Conservation (phyloP, 495 filamentous ascomycete species). For the Daldinia caldariorum region DNA sequence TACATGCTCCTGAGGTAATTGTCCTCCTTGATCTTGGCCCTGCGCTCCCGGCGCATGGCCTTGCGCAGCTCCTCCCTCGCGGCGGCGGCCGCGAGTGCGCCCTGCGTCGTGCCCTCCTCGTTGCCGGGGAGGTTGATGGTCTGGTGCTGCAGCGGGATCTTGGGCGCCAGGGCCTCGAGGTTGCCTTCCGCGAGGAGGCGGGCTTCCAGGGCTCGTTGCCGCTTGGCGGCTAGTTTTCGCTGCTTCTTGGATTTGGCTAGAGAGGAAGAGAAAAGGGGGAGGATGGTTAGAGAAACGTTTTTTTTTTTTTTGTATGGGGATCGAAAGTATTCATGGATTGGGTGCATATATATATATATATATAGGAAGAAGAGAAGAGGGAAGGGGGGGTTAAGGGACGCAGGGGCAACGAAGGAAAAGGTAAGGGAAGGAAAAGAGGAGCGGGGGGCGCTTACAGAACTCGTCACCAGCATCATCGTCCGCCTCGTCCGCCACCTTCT, state of each 20-base stretch:
- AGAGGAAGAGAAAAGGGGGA: neutral
- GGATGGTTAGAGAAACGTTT: too few species aligned
- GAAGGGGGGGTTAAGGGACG: neutral
- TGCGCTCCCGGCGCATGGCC: conserved; percentile 75
- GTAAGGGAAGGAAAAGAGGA: neutral
- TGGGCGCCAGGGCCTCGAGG: conserved; percentile 70
- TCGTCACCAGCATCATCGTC: conserved; percentile 66
- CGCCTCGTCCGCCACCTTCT: conserved; percentile 51
- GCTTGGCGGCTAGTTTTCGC: conserved; percentile 72
- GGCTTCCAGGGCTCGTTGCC: conserved; percentile 69
- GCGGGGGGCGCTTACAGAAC: conserved; percentile 70
- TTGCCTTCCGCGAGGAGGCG: conserved; percentile 71
- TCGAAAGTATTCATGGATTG: neutral
- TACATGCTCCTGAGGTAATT: conserved; percentile 92
- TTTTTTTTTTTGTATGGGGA: too few species aligned
- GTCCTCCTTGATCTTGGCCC: conserved; percentile 83
- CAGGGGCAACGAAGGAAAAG: neutral
- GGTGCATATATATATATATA: neutral
- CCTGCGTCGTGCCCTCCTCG: conserved; percentile 65
- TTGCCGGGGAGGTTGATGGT: conserved; percentile 79
- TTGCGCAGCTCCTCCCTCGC: conserved; percentile 72
- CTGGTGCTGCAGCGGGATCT: conserved; percentile 86
- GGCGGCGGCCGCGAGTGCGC: conserved; percentile 64
- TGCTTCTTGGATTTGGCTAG: conserved; percentile 83
- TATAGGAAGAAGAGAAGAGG: neutral